Conservation (phyloP, 2,329 filamentous ascomycete species). For the Nannizziopsis barbatae region DNA sequence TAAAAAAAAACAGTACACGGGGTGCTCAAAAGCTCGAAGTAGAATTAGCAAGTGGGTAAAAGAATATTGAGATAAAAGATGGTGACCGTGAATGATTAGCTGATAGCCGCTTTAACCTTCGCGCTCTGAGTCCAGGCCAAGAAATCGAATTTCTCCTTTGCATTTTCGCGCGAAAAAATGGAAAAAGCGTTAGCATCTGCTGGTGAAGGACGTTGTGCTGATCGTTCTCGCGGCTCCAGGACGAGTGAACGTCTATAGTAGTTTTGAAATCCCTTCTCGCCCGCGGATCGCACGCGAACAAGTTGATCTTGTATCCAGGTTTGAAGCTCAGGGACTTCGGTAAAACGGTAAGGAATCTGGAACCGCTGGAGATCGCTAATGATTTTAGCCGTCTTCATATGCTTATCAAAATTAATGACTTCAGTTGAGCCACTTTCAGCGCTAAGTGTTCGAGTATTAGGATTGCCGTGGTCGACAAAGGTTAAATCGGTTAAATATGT, state of each 20-base stretch:
- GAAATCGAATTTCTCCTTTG: slow-evolving; percentile 44
- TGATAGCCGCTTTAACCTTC: slow-evolving; percentile 32
- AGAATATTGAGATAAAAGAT: background rate
- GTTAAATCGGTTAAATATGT: slow-evolving; percentile 95
- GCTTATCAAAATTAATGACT: slow-evolving; percentile 97
- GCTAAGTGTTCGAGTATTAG: slow-evolving; percentile 65
- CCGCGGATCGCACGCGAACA: slow-evolving; percentile 55
- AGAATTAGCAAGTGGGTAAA: slow-evolving; percentile 2
- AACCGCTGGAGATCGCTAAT: slow-evolving; percentile 93
- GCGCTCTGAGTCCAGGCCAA: slow-evolving; percentile 41
- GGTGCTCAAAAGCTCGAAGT: slow-evolving; percentile 11
- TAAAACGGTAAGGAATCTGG: slow-evolving; percentile 80
- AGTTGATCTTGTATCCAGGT: slow-evolving; percentile 84
- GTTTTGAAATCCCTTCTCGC: slow-evolving; percentile 51
- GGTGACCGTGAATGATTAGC: slow-evolving; percentile 14
- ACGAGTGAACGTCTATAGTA: slow-evolving; percentile 76
- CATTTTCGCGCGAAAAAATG: slow-evolving; percentile 27
- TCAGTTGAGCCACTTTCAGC: slow-evolving; percentile 53
- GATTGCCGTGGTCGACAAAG: slow-evolving; percentile 91
- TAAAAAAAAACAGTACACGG: slow-evolving; percentile 11
- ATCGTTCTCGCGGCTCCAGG: slow-evolving; percentile 54
- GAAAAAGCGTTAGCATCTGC: slow-evolving; percentile 19
- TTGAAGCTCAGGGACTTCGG: slow-evolving; percentile 76
- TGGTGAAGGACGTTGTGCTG: slow-evolving; percentile 17
- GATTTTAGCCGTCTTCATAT: slow-evolving; percentile 85